phyloP scores from a whole-genome alignment of 1,284 basidiomycete species.

The Ustilago bromivora region DNA sequence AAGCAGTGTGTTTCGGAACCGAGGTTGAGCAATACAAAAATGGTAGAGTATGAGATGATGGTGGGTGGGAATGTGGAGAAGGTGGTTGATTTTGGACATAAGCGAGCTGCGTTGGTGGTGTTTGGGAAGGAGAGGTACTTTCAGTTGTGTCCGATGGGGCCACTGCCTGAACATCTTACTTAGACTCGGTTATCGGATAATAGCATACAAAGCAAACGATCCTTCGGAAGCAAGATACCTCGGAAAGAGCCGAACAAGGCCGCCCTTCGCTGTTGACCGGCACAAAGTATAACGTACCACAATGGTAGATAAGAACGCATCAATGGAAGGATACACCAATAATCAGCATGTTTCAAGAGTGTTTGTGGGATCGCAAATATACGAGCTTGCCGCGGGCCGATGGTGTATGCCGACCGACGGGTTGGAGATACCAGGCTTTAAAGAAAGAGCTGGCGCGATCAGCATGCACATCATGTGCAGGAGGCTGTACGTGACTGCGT shows the following conservation, averaged over 20 bases:
- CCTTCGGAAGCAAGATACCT: background rate
- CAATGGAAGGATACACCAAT: background rate
- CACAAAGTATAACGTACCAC: background rate
- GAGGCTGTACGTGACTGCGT: background rate
- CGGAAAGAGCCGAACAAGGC: background rate
- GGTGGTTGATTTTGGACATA: conserved; percentile 64
- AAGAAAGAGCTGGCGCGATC: background rate
- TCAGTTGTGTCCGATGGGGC: conserved; percentile 63
- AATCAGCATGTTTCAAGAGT: background rate
- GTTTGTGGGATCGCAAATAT: background rate
- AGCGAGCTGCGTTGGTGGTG: conserved; percentile 63
- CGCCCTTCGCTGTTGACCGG: background rate
- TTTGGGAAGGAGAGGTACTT: conserved; percentile 64
- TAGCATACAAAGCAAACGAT: background rate
- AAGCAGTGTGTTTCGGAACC: conserved; percentile 61
- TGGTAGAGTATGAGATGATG: conserved; percentile 65
- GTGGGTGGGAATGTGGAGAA: conserved; percentile 67
- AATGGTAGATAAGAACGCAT: background rate
- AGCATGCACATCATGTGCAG: background rate
- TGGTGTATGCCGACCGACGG: background rate
- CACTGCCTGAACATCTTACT: conserved; percentile 39
- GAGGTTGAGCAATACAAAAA: conserved; percentile 61
- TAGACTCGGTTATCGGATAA: conserved; percentile 4
- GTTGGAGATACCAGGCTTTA: background rate
- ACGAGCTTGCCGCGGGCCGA: background rate